These are phyloP conservation scores for Vanilla planifolia DNA, from an alignment of 106 monocot species.

Conservation along the genomic window DNA sequence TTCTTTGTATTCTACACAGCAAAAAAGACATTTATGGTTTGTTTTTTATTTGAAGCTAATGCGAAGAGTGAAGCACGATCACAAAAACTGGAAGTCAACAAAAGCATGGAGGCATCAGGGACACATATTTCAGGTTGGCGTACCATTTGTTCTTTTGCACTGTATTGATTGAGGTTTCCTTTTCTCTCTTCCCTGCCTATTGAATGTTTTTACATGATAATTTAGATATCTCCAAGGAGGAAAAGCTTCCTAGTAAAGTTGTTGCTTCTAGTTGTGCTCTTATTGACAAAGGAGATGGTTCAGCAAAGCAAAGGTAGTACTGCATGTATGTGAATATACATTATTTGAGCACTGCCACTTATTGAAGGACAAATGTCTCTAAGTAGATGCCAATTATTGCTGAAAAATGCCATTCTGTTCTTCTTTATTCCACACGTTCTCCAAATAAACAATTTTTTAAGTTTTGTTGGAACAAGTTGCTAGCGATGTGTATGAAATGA, in stretches of 20 bases:
- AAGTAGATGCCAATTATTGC: too few relatives aligned
- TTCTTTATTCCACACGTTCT: too few relatives aligned
- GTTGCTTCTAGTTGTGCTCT: neutral
- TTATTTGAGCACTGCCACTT: too few relatives aligned
- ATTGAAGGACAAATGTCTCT: too few relatives aligned
- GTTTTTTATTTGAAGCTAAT: slow-evolving; percentile 14
- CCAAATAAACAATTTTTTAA: too few relatives aligned
- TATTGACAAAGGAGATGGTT: slow-evolving; percentile 29
- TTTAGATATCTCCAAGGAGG: slow-evolving; percentile 17
- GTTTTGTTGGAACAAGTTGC: too few relatives aligned
- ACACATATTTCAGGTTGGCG: slow-evolving; percentile 18
- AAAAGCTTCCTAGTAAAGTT: neutral
- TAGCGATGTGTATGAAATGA: too few relatives aligned
- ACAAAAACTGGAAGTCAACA: neutral
- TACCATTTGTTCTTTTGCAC: neutral
- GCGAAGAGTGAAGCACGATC: slow-evolving; percentile 9
- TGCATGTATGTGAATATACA: neutral
- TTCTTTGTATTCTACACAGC: neutral
- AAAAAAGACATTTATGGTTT: neutral
- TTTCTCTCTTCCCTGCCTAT: neutral
- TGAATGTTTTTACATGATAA: slow-evolving; percentile 6
- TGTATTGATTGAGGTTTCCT: neutral
- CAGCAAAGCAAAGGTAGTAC: slow-evolving; percentile 68
- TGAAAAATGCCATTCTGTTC: too few relatives aligned
- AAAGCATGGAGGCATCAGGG: neutral